These are phyloP conservation scores for Diaporthe sp. DNA, from an alignment of 2,329 filamentous ascomycete species.

Conservation along the genomic window DNA sequence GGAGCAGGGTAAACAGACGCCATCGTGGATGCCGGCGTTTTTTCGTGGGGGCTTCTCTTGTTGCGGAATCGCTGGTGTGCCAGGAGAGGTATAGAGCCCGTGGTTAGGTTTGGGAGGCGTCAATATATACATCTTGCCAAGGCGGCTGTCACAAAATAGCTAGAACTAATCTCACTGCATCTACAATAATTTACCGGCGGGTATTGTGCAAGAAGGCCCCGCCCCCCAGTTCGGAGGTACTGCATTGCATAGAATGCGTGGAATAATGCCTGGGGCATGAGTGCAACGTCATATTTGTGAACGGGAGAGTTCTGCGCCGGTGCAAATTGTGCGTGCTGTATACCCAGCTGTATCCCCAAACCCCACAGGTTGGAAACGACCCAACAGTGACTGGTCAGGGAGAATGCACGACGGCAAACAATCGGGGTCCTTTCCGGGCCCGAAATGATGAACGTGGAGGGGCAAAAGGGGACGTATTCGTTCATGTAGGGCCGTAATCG, in stretches of 20 bases:
- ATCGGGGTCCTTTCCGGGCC: background rate
- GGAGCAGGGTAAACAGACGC: conserved; percentile 15
- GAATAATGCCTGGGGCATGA: background rate
- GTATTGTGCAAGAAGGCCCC: background rate
- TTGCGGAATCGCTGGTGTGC: background rate
- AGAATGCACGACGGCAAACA: background rate
- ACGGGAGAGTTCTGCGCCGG: conserved; percentile 12
- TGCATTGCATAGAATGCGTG: background rate
- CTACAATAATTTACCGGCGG: background rate
- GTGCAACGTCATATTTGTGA: conserved; percentile 19
- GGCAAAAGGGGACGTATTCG: conserved; percentile 8
- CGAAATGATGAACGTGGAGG: background rate
- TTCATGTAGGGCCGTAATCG: conserved; percentile 22
- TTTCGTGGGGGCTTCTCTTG: background rate
- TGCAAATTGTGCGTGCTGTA: background rate
- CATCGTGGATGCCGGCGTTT: background rate
- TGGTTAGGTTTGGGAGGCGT: background rate
- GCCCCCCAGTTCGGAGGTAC: background rate
- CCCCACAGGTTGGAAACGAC: background rate
- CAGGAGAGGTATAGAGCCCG: background rate
- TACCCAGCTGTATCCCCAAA: background rate
- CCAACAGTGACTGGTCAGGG: background rate
- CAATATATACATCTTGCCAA: conserved; percentile 15
- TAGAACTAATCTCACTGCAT: background rate
- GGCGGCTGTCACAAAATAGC: background rate